Base-by-base conservation (phyloP, 768 basidiomycete species). In the Suillus spraguei region DNA sequence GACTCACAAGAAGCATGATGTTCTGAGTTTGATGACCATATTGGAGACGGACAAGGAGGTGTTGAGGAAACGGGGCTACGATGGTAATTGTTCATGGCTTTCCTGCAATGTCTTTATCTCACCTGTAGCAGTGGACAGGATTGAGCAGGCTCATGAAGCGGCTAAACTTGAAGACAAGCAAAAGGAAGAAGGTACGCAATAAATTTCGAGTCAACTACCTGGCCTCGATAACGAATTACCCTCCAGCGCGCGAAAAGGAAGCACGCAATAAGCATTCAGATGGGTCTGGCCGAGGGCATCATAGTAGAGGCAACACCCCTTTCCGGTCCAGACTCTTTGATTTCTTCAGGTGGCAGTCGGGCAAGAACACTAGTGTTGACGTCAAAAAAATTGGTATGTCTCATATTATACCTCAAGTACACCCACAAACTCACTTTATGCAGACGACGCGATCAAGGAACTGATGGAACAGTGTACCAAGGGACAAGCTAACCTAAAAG, bases 11-110 rank as follows among this genome's bases (percentile, higher is more conserved):
- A 83, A 87, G 17, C 92, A 94, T 69, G 95, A 98, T 71, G 87
- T 91, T 0, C 78, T 97, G 11, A 75, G 97, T 10, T 87, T 97
- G 66, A 90, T 92, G 84, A 96, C 94, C 0, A 92, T 98, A 54
- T 81, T 98, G 17, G 91, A 92, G 0, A 96, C 95, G 0, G 91
- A 95, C 62, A 75, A 97, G 22, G 82, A 86, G 59, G 86, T 91
- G 8, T 76, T 96, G 63, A 87, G 87, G 67, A 79, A 92, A 38
- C 80, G 93, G 63, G 94, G 93, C 13, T 95, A 92, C 72, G 91
- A 93, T 72, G 88, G 91, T 90, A 70, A 47, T 76, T 65, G 8
- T 33, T 50, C 17, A 22, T 14, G 33, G 14, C 50, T 14, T 22
- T 41, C 39, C 36, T 28, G 9, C 38, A 11, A 17, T 39, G 22